Conservation (phyloP, 176 grass and related monocot species). For the Oropetium thomaeum region DNA sequence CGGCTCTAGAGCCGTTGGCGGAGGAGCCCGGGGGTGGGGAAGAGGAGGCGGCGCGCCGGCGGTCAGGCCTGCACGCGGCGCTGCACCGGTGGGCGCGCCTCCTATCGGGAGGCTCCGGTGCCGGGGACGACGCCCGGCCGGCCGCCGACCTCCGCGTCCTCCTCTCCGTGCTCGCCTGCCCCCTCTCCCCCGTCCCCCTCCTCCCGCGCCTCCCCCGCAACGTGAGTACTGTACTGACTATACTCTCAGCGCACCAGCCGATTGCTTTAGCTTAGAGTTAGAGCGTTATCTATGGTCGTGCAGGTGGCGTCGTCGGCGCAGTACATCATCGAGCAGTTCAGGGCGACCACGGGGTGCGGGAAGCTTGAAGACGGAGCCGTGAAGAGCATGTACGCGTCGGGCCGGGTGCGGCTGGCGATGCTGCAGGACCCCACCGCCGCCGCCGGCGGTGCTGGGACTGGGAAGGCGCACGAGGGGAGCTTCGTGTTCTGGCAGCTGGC, state of each 20-base stretch:
- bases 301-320: conserved; percentile 87
- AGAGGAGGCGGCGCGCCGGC: conserved; percentile 35
- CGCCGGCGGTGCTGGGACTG: not conserved
- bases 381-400: conserved; percentile 88
- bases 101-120: conserved; percentile 40
- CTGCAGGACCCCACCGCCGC: conserved; percentile 40
- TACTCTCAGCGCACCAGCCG: not conserved
- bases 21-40: conserved; percentile 85
- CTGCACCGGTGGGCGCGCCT: conserved; percentile 51
- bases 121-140: conserved; percentile 34
- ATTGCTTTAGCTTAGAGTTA: not conserved
- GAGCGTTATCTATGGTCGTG: not conserved
- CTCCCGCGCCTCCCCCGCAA: conserved; percentile 55
- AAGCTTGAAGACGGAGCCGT: conserved; percentile 57
- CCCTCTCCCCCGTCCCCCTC: conserved; percentile 86
- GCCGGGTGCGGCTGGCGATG: conserved; percentile 64
- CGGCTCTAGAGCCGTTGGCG: conserved; percentile 81
- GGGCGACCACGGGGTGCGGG: conserved; percentile 75
- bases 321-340: conserved; percentile 95
- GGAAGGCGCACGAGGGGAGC: conserved; percentile 63
- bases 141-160: conserved; percentile 72
- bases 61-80: conserved; percentile 32
- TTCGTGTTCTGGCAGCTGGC: conserved; percentile 94
- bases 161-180: conserved; percentile 90
- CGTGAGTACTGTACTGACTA: conserved; percentile 38